Conservation (phyloP, 225 moss, liverwort and hornwort genomes). For the Physcomitrium patens region DNA sequence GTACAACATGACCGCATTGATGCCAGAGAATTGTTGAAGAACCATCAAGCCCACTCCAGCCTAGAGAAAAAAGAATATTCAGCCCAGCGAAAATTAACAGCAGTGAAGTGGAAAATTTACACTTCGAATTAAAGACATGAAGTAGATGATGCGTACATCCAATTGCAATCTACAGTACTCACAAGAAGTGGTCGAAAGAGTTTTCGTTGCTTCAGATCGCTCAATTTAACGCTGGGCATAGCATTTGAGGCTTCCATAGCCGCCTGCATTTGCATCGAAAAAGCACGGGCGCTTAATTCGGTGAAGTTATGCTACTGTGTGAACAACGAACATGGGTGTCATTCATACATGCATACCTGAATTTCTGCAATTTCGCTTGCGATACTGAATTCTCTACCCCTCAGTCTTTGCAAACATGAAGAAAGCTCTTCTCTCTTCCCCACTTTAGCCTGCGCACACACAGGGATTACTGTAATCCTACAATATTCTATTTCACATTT, state of each 20-base stretch:
- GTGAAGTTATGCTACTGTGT: background rate
- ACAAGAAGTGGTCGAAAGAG: constrained; percentile 62
- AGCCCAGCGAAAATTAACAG: background rate
- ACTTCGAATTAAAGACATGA: background rate
- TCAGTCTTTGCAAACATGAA: constrained; percentile 45
- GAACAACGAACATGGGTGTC: background rate
- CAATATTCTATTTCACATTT: background rate
- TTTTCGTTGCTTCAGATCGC: constrained; percentile 45
- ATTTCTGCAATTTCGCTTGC: constrained; percentile 55
- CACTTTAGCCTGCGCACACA: constrained; percentile 50
- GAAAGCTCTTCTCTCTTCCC: constrained; percentile 46
- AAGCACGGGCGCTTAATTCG: background rate
- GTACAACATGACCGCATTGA: constrained; percentile 75
- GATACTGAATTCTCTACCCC: constrained; percentile 48
- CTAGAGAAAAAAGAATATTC: constrained; percentile 30
- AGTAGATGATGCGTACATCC: background rate
- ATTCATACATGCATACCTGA: constrained; percentile 35
- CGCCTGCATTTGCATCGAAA: constrained; percentile 34
- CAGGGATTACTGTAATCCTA: too few species aligned
- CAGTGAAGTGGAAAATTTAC: background rate
- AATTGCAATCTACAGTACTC: constrained; percentile 20
- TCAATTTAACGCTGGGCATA: constrained; percentile 39
- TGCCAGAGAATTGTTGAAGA: constrained; percentile 61
- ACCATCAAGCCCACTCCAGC: constrained; percentile 58
- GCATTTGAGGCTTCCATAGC: constrained; percentile 43